A percentile compares a stretch with the other conserved stretches of the same genome.
Conservation (phyloP, 805 yeast species). For the Lachancea quebecensis region DNA sequence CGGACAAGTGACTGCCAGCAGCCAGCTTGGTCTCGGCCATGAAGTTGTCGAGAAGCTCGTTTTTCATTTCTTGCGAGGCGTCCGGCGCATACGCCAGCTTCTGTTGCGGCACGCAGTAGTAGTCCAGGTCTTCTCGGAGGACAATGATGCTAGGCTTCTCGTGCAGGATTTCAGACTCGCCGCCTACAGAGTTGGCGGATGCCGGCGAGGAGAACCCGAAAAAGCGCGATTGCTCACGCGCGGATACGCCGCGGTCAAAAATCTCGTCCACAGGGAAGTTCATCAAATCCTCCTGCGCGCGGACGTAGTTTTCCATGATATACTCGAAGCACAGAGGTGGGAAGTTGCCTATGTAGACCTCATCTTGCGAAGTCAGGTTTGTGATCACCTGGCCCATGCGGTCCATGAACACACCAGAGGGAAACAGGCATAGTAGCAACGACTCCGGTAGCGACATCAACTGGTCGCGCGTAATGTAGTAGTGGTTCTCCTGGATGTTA, state of each 20-base stretch:
- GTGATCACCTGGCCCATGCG: slow-evolving; percentile 69
- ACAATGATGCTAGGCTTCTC: slow-evolving; percentile 88
- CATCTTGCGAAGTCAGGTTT: slow-evolving; percentile 70
- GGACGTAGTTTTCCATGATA: slow-evolving; percentile 63
- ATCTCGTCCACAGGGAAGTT: slow-evolving; percentile 35
- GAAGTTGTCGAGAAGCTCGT: slow-evolving; percentile 34
- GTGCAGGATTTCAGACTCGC: slow-evolving; percentile 57
- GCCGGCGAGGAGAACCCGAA: slow-evolving; percentile 18
- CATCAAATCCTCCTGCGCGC: slow-evolving; percentile 56
- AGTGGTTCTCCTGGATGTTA: slow-evolving; percentile 66
- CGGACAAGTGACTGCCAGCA: slow-evolving; percentile 61
- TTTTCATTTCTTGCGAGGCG: slow-evolving; percentile 41
- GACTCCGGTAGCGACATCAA: slow-evolving; percentile 89
- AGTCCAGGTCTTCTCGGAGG: slow-evolving; percentile 88
- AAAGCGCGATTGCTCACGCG: slow-evolving; percentile 22
- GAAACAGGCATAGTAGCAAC: slow-evolving; percentile 76
- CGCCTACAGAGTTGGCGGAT: slow-evolving; percentile 8
- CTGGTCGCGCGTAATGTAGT: slow-evolving; percentile 79
- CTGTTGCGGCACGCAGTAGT: slow-evolving; percentile 67
- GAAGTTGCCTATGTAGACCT: slow-evolving; percentile 70
- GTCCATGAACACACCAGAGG: slow-evolving; percentile 84
- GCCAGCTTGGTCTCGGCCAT: slow-evolving; percentile 63
- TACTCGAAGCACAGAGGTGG: slow-evolving; percentile 83
- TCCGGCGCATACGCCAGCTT: slow-evolving; percentile 39
- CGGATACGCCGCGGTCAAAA: slow-evolving; percentile 25